Evolutionary conservation across 305 asterid genomes (phyloP).

Genomic region (Fraxinus dipetala): DNA sequence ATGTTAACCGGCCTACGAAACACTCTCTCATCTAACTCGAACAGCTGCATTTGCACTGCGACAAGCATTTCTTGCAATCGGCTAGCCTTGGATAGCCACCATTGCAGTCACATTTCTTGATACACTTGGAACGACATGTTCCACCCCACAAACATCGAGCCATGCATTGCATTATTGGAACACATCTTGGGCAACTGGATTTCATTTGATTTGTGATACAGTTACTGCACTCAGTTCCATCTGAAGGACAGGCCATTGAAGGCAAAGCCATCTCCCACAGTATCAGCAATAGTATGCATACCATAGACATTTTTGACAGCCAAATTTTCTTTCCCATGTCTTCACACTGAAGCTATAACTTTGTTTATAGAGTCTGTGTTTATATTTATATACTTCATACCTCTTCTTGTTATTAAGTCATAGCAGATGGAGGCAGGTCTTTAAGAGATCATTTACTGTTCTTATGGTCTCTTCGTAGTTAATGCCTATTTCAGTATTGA

Average conservation of each 20-base stretch:
- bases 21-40: conserved; percentile 17
- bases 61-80: conserved; percentile 74
- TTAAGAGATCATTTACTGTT: background rate
- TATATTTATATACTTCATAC: background rate
- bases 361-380: background rate
- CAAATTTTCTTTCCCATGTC: conserved; percentile 13
- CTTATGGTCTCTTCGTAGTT: background rate
- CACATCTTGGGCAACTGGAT: conserved; percentile 62
- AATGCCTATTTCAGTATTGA: background rate
- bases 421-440: background rate
- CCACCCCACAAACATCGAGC: conserved; percentile 67
- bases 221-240: conserved; percentile 46
- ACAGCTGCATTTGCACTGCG: conserved; percentile 66
- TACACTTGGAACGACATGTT: conserved; percentile 41
- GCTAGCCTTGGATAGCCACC: conserved; percentile 50
- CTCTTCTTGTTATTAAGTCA: background rate
- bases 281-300: conserved; percentile 22
- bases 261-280: conserved; percentile 24
- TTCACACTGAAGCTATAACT: background rate
- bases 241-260: conserved; percentile 41
- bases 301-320: background rate
- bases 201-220: conserved; percentile 56
- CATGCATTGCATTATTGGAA: conserved; percentile 67
- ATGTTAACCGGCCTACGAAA: background rate
- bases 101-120: conserved; percentile 65